Conservation (phyloP, 2,329 filamentous ascomycete genomes). For the Xylariales sp. region DNA sequence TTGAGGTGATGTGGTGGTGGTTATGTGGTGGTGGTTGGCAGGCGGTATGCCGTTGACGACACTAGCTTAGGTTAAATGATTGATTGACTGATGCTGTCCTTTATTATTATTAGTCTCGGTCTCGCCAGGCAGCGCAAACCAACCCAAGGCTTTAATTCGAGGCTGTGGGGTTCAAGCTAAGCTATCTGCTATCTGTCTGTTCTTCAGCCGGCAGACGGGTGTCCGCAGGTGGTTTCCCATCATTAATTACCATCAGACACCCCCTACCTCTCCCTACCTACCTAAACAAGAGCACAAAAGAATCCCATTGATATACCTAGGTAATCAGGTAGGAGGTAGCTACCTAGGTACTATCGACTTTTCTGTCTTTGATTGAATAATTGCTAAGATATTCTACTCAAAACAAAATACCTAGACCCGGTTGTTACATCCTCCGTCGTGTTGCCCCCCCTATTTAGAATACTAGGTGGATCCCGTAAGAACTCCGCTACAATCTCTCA, state of each 20-base stretch:
- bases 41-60: conserved; percentile 37
- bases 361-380: too few species aligned
- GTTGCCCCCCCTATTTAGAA: too few species aligned
- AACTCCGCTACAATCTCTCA: too few species aligned
- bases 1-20: conserved; percentile 6
- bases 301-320: too few species aligned
- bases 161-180: conserved; percentile 35
- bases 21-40: conserved; percentile 3
- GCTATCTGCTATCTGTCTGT: conserved; percentile 11
- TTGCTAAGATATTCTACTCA: too few species aligned
- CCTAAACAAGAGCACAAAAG: too few species aligned
- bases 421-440: too few species aligned
- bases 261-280: not conserved
- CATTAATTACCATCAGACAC: too few species aligned
- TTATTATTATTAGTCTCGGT: conserved; percentile 27
- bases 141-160: conserved; percentile 33
- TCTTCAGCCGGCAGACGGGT: conserved; percentile 34
- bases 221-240: not conserved
- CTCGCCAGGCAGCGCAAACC: conserved; percentile 32
- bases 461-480: too few species aligned
- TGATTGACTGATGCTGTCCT: conserved; percentile 37
- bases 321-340: too few species aligned
- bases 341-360: too few species aligned
- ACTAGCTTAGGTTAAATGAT: conserved; percentile 23
- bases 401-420: too few species aligned